These are phyloP conservation scores for Erysimum cheiranthoides DNA, from an alignment of 345 rosid genomes.

Conservation along the genomic window DNA sequence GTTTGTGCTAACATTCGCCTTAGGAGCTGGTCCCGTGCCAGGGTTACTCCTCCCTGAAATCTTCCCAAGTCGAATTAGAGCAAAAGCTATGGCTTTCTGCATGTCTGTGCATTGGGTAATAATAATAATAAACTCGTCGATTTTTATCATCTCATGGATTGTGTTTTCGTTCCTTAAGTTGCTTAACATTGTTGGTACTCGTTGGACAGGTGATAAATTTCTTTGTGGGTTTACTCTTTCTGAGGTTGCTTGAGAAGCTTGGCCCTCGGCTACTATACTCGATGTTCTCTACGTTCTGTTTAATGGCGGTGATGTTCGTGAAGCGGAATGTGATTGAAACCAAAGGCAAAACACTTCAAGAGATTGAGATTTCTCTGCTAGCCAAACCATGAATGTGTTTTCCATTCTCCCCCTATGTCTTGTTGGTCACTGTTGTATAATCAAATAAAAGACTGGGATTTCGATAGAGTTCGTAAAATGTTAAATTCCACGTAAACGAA, in stretches of 20 bases:
- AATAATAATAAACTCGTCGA: constrained; percentile 20
- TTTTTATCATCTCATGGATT: not conserved
- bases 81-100: constrained; percentile 96
- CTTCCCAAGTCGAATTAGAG: constrained; percentile 87
- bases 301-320: constrained; percentile 83
- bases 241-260: constrained; percentile 78
- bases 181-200: constrained; percentile 11
- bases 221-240: constrained; percentile 93
- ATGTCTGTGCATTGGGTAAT: constrained; percentile 99
- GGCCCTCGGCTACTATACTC: constrained; percentile 85
- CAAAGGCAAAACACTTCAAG: constrained; percentile 96
- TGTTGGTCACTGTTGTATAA: constrained; percentile 8
- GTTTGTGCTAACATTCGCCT: constrained; percentile 88
- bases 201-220: constrained; percentile 80
- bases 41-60: constrained; percentile 95
- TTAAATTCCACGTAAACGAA: not conserved
- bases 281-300: constrained; percentile 75
- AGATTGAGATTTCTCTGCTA: constrained; percentile 95
- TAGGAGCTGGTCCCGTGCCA: constrained; percentile 99
- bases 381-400: constrained; percentile 36
- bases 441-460: not conserved
- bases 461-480: not conserved
- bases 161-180: not conserved
- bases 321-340: constrained; percentile 87
- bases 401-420: not conserved